These are phyloP conservation scores for Sclerotiophoma versabilis DNA, from an alignment of 2,329 filamentous ascomycete species.

Conservation along the genomic window DNA sequence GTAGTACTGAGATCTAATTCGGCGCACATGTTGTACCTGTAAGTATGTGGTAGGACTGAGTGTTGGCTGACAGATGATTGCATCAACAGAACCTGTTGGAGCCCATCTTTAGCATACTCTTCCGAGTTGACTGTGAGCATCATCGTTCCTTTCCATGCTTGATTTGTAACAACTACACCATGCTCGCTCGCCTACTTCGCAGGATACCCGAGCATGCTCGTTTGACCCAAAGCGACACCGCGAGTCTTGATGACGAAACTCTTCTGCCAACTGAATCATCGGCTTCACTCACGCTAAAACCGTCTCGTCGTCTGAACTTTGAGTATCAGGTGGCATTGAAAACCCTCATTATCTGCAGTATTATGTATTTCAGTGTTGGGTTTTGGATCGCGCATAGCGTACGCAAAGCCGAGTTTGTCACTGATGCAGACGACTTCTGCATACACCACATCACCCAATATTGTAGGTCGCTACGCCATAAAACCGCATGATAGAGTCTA, in stretches of 20 bases:
- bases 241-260: slow-evolving; percentile 22
- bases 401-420: slow-evolving; percentile 17
- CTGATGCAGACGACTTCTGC: slow-evolving; percentile 34
- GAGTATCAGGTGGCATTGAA: slow-evolving; percentile 13
- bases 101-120: neutral
- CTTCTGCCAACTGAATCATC: slow-evolving; percentile 18
- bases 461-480: slow-evolving; percentile 28
- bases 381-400: slow-evolving; percentile 26
- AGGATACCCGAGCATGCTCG: slow-evolving; percentile 13
- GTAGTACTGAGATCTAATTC: neutral
- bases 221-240: slow-evolving; percentile 16
- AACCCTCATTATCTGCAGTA: slow-evolving; percentile 25
- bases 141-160: neutral
- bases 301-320: neutral
- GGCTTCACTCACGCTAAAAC: neutral
- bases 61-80: neutral
- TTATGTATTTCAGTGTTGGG: slow-evolving; percentile 27
- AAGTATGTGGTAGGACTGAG: neutral
- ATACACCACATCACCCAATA: slow-evolving; percentile 40
- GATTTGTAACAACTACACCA: neutral
- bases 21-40: neutral
- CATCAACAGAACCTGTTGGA: neutral
- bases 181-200: slow-evolving; percentile 14
- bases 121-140: neutral
- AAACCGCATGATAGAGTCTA: neutral